Evolutionary conservation across 1,284 basidiomycete species (phyloP).

Genomic region (Wallemia mellicola): DNA sequence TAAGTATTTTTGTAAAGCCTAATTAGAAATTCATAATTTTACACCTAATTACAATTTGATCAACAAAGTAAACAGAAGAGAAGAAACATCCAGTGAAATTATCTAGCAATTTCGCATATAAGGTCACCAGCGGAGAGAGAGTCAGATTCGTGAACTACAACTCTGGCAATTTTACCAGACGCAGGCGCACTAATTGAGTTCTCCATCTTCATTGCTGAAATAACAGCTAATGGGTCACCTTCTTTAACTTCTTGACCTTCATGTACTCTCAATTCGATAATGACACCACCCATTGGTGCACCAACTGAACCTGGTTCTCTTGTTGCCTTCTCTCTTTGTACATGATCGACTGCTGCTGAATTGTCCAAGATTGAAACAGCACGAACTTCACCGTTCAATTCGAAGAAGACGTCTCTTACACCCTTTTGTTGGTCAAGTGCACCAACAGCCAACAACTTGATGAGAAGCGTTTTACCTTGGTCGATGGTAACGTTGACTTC

Average conservation of each 20-base stretch:
- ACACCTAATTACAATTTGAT: no score
- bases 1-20: no score
- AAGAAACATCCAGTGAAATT: neutral
- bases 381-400: conserved; percentile 85
- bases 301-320: conserved; percentile 81
- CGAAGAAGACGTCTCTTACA: conserved; percentile 90
- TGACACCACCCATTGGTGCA: conserved; percentile 87
- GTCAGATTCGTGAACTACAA: conserved; percentile 33
- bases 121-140: conserved; percentile 68
- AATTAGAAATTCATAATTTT: no score
- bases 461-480: conserved; percentile 85
- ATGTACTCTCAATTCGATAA: conserved; percentile 88
- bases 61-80: neutral
- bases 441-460: conserved; percentile 82
- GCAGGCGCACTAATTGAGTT: conserved; percentile 81
- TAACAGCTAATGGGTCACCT: conserved; percentile 55
- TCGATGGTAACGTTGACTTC: conserved; percentile 94
- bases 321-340: conserved; percentile 76
- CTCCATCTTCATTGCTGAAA: conserved; percentile 40
- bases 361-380: conserved; percentile 83
- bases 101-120: conserved; percentile 47
- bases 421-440: conserved; percentile 71
- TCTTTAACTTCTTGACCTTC: conserved; percentile 92
- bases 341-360: conserved; percentile 77
- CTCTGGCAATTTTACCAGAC: conserved; percentile 74